Evolutionary conservation across 257 asterid genomes (phyloP).

Genomic region (Solanum lycopersicoides): DNA sequence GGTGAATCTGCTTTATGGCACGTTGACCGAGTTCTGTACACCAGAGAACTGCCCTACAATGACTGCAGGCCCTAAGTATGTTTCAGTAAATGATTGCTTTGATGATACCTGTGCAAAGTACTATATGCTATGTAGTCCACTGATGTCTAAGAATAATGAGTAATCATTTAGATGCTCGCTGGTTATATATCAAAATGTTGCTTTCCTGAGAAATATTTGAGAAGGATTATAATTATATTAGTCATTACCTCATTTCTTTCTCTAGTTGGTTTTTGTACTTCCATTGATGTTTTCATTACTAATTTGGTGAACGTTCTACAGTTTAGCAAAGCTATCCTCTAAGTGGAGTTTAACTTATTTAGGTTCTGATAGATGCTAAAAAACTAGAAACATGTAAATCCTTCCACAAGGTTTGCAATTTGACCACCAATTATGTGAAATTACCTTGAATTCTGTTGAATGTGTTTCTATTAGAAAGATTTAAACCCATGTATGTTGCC

Average conservation of each 20-base stretch:
- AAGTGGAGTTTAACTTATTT: background rate
- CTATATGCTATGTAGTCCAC: background rate
- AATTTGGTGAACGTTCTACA: background rate
- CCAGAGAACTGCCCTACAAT: constrained; percentile 88
- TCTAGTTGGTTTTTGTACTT: background rate
- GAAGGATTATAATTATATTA: background rate
- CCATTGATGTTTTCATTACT: background rate
- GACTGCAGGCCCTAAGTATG: constrained; percentile 98
- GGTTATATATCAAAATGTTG: background rate
- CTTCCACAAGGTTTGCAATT: background rate
- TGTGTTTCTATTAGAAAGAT: background rate
- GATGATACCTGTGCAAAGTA: background rate
- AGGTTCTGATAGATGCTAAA: background rate
- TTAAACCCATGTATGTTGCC: background rate
- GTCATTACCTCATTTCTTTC: background rate
- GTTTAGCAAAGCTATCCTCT: background rate
- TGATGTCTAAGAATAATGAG: background rate
- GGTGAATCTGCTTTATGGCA: constrained; percentile 91
- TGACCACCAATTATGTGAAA: background rate
- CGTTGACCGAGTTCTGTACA: constrained; percentile 91
- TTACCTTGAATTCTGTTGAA: background rate
- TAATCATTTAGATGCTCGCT: background rate
- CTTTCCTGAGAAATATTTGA: background rate
- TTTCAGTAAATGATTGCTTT: constrained; percentile 2
- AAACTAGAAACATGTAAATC: background rate